These are phyloP conservation scores for Nannizziopsis barbatae DNA, from an alignment of 2,329 filamentous ascomycete species.

Conservation along the genomic window DNA sequence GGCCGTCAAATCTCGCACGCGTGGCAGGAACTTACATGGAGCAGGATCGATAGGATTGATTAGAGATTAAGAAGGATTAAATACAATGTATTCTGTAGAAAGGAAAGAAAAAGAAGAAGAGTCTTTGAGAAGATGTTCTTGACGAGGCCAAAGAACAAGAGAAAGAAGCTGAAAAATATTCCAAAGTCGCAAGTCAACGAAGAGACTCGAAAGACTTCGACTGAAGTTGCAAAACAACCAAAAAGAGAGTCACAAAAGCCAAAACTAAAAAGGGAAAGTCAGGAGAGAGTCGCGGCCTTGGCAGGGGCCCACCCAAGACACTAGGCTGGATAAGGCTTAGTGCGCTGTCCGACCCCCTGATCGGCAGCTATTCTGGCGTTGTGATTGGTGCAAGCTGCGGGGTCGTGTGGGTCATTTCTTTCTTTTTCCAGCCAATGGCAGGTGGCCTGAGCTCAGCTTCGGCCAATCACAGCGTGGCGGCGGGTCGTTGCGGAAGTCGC, in stretches of 20 bases:
- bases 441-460: slow-evolving; percentile 1
- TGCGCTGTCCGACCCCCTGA: background rate
- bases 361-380: background rate
- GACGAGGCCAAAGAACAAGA: background rate
- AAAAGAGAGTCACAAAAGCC: too few relatives aligned
- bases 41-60: background rate
- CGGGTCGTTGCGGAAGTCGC: background rate
- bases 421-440: slow-evolving; percentile 1
- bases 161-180: background rate
- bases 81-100: background rate
- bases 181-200: background rate
- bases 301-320: background rate
- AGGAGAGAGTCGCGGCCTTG: too few relatives aligned
- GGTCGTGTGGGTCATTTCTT: background rate
- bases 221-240: background rate
- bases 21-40: background rate
- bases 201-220: background rate
- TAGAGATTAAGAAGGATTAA: background rate
- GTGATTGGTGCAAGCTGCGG: too few relatives aligned
- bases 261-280: too few relatives aligned
- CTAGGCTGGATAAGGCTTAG: background rate
- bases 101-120: background rate
- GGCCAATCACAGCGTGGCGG: background rate
- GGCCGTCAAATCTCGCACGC: too few relatives aligned
- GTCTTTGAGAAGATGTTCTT: background rate